Evolutionary conservation across 176 grass and related monocot genomes (phyloP).

Genomic region (Oryza officinalis): DNA sequence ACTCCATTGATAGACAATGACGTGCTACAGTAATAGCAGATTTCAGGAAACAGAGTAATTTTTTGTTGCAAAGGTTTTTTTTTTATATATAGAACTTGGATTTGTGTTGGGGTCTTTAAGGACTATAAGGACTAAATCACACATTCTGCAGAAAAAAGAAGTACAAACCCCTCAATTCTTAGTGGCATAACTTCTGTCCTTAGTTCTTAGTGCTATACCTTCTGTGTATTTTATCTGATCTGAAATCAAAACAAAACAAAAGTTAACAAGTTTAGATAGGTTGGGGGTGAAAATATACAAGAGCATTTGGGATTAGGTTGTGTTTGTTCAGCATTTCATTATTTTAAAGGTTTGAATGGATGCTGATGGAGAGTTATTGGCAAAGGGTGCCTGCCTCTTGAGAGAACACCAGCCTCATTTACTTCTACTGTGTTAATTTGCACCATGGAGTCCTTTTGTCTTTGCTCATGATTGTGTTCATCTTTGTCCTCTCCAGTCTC

Average conservation of each 20-base stretch:
- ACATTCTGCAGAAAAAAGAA: background rate
- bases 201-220: background rate
- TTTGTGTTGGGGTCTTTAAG: background rate
- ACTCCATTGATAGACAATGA: background rate
- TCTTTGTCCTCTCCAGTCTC: slow-evolving; percentile 67
- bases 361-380: background rate
- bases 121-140: background rate
- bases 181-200: background rate
- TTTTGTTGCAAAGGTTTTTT: background rate
- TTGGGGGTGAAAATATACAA: background rate
- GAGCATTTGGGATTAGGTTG: background rate
- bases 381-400: background rate
- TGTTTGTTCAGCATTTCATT: background rate
- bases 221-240: background rate
- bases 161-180: background rate
- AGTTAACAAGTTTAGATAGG: slow-evolving; percentile 14
- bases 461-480: slow-evolving; percentile 31
- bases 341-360: background rate
- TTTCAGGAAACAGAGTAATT: background rate
- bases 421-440: slow-evolving; percentile 16
- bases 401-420: background rate
- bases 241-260: background rate
- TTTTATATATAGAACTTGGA: background rate
- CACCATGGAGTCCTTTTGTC: background rate
- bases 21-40: background rate